Percentiles rank a stretch among this genome's conserved stretches.
phyloP scores from a whole-genome alignment of 1,139 yeast species.

The Suhomyces yuchorum region DNA sequence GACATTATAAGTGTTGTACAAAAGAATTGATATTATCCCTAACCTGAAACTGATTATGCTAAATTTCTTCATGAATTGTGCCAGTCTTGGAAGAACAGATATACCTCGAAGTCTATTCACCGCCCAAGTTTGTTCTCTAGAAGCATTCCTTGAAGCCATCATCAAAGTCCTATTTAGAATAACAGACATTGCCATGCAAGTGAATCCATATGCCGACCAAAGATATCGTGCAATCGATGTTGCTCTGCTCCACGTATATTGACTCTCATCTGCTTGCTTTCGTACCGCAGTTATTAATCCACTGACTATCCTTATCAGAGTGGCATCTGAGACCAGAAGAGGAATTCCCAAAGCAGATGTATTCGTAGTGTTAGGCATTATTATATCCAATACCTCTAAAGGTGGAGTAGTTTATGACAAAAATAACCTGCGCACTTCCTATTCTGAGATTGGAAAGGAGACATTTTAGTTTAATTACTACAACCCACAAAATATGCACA shows the following conservation, averaged over 20 bases:
- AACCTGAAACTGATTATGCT: constrained; percentile 37
- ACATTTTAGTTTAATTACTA: too few relatives aligned
- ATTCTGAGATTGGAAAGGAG: too few relatives aligned
- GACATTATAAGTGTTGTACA: constrained; percentile 36
- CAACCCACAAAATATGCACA: too few relatives aligned
- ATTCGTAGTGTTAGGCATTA: not conserved
- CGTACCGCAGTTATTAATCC: constrained; percentile 20
- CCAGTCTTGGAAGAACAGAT: constrained; percentile 19
- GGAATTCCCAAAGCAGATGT: not conserved
- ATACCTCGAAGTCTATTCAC: constrained; percentile 14
- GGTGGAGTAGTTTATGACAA: not conserved
- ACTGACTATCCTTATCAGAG: not conserved
- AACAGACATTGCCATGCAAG: constrained; percentile 64
- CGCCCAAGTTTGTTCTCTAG: constrained; percentile 24
- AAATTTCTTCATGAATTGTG: constrained; percentile 22
- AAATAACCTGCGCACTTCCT: not conserved
- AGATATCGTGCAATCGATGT: constrained; percentile 32
- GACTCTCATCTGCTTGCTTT: constrained; percentile 24
- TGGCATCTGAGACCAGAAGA: not conserved
- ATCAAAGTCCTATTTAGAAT: constrained; percentile 65
- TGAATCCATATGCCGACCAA: constrained; percentile 39
- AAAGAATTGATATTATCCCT: constrained; percentile 34
- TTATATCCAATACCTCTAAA: not conserved
- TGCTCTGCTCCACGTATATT: constrained; percentile 20
- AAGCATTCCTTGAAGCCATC: constrained; percentile 61